Percentiles rank a stretch among this genome's conserved stretches.
Evolutionary conservation across 768 basidiomycete genomes (phyloP).

Genomic region (Boletus tomentosulus): DNA sequence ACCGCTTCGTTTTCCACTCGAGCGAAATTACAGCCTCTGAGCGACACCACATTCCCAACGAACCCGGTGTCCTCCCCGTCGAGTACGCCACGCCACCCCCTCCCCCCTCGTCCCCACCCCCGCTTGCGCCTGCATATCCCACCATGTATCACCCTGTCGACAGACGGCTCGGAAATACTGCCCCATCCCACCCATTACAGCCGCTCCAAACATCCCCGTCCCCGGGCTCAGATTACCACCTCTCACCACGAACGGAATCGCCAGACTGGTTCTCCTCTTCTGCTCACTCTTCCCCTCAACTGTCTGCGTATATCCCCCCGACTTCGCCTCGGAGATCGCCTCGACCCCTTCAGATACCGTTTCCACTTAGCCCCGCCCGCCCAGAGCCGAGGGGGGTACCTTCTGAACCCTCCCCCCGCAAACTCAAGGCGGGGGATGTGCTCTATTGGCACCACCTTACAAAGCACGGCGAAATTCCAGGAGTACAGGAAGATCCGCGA

Average conservation of each 20-base stretch:
- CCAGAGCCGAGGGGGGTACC: slow-evolving; percentile 9
- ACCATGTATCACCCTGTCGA: slow-evolving; percentile 20
- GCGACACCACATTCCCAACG: slow-evolving; percentile 58
- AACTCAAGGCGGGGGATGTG: slow-evolving; percentile 54
- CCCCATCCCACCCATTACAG: slow-evolving; percentile 20
- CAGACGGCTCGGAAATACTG: slow-evolving; percentile 5
- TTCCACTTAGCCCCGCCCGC: slow-evolving; percentile 7
- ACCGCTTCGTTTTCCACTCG: slow-evolving; percentile 85
- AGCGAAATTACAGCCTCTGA: slow-evolving; percentile 59
- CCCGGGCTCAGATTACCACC: slow-evolving; percentile 16
- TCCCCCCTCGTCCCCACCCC: slow-evolving; percentile 30
- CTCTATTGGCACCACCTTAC: slow-evolving; percentile 76
- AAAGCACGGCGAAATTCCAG: slow-evolving; percentile 69
- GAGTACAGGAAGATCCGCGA: slow-evolving; percentile 57
- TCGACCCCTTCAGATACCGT: slow-evolving; percentile 12
- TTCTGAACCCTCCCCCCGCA: slow-evolving; percentile 30
- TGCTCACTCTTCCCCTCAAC: slow-evolving; percentile 22
- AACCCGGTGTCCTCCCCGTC: slow-evolving; percentile 56
- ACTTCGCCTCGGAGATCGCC: slow-evolving; percentile 24
- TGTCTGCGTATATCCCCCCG: slow-evolving; percentile 15
- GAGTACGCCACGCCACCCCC: slow-evolving; percentile 33
- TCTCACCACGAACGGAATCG: slow-evolving; percentile 21
- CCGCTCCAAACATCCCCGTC: slow-evolving; percentile 18
- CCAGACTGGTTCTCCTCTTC: slow-evolving; percentile 23
- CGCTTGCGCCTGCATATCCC: slow-evolving; percentile 31